A percentile compares a stretch with the other conserved stretches of the same genome.
Conservation (phyloP, 1,139 yeast genomes). For the Yueomyces sp. region DNA sequence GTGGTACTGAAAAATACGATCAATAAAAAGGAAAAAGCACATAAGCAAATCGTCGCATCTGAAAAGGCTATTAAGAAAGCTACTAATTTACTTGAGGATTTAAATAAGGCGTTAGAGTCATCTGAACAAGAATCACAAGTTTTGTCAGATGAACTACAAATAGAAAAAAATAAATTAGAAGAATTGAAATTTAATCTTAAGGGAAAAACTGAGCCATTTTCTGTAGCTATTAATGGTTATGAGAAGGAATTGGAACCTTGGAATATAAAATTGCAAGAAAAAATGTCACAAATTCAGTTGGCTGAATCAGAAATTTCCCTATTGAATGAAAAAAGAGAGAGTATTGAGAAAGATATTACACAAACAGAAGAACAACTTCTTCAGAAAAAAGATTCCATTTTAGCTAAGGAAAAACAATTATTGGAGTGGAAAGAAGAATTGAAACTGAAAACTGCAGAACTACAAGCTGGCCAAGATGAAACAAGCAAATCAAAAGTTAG, state of each 20-base stretch:
- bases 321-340: slow-evolving; percentile 29
- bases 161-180: slow-evolving; percentile 46
- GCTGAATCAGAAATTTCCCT: slow-evolving; percentile 55
- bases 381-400: slow-evolving; percentile 39
- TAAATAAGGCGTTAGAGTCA: slow-evolving; percentile 33
- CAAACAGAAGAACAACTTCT: background rate
- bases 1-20: slow-evolving; percentile 60
- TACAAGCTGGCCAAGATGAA: slow-evolving; percentile 46
- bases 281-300: slow-evolving; percentile 53
- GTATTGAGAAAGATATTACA: slow-evolving; percentile 27
- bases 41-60: slow-evolving; percentile 34
- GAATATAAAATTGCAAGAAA: slow-evolving; percentile 55
- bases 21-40: slow-evolving; percentile 48
- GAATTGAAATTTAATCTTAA: slow-evolving; percentile 55
- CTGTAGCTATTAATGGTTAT: slow-evolving; percentile 30
- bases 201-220: slow-evolving; percentile 37
- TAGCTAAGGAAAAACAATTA: slow-evolving; percentile 32
- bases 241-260: slow-evolving; percentile 75
- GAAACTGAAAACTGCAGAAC: slow-evolving; percentile 34
- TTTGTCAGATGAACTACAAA: slow-evolving; percentile 34
- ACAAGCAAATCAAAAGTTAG: slow-evolving; percentile 36
- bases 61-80: slow-evolving; percentile 31
- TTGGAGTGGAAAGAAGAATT: slow-evolving; percentile 34
- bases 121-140: slow-evolving; percentile 28
- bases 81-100: slow-evolving; percentile 33